phyloP scores from a whole-genome alignment of 2,329 filamentous ascomycete species.

The Aspergillus sp. region DNA sequence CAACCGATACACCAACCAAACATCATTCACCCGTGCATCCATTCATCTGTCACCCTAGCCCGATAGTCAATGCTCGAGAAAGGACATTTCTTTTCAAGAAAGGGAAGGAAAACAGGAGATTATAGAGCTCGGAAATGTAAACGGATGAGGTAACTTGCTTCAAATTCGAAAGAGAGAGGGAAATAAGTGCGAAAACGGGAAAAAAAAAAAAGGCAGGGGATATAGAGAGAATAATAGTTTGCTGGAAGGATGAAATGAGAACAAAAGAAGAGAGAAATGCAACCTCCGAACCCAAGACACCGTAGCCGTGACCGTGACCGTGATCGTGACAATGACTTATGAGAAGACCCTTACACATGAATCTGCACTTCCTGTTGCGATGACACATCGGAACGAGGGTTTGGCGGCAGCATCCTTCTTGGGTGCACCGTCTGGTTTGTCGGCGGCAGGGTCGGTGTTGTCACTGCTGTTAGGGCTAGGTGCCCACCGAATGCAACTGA shows the following conservation, averaged over 20 bases:
- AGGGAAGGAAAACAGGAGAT: neutral
- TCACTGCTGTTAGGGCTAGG: slow-evolving; percentile 43
- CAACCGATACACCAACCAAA: neutral
- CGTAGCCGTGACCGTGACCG: neutral
- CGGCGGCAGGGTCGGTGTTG: neutral
- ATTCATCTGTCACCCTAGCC: neutral
- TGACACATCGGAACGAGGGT: slow-evolving; percentile 5
- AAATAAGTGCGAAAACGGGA: neutral
- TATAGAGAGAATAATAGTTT: neutral
- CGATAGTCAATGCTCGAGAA: neutral
- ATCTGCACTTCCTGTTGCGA: slow-evolving; percentile 12
- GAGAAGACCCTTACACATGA: slow-evolving; percentile 9
- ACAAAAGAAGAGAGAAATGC: neutral
- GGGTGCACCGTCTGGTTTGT: neutral
- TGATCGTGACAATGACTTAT: slow-evolving; percentile 1
- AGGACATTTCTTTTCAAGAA: neutral
- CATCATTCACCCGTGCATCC: neutral
- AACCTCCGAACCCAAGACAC: neutral
- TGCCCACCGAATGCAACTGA: slow-evolving; percentile 85
- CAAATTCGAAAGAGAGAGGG: neutral
- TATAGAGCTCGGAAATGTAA: neutral
- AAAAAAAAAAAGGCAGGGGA: neutral
- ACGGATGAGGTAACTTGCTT: neutral
- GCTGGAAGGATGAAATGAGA: neutral
- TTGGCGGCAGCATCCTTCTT: neutral